Percentiles rank a stretch among this genome's conserved stretches.
Conservation (phyloP, 257 asterid genomes). For the Fraxinus cuspidata region DNA sequence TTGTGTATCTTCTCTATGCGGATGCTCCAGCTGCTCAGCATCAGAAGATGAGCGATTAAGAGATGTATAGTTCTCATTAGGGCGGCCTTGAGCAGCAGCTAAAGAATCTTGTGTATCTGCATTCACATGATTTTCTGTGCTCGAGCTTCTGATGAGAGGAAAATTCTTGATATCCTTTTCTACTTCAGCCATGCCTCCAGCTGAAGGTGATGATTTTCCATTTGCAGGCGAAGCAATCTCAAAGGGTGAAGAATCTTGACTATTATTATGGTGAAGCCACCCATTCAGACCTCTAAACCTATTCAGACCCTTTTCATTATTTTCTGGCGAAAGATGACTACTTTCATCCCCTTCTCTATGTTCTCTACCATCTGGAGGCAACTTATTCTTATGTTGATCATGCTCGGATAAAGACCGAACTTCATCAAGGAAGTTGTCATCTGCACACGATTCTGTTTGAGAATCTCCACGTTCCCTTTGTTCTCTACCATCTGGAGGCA, state of each 20-base stretch:
- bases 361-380: conserved; percentile 15
- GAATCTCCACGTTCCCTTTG: no score
- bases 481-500: no score
- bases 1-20: conserved; percentile 28
- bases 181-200: conserved; percentile 18
- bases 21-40: conserved; percentile 35
- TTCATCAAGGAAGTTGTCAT: no score
- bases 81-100: conserved; percentile 33
- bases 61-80: conserved; percentile 34
- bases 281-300: conserved; percentile 26
- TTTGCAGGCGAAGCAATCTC: conserved; percentile 28
- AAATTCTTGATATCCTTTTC: conserved; percentile 24
- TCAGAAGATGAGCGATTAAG: conserved; percentile 40
- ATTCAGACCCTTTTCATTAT: conserved; percentile 27
- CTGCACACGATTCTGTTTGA: no score
- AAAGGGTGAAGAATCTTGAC: conserved; percentile 24
- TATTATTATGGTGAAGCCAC: conserved; percentile 23
- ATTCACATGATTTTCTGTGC: conserved; percentile 15
- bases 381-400: background rate
- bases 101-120: conserved; percentile 20
- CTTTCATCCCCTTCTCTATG: conserved; percentile 16
- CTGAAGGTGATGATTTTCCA: conserved; percentile 23
- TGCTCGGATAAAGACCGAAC: background rate
- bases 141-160: conserved; percentile 15
- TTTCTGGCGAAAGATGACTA: conserved; percentile 21